These are phyloP conservation scores for Ophiostoma himal-ulmi DNA, from an alignment of 2,329 filamentous ascomycete genomes.

Conservation along the genomic window DNA sequence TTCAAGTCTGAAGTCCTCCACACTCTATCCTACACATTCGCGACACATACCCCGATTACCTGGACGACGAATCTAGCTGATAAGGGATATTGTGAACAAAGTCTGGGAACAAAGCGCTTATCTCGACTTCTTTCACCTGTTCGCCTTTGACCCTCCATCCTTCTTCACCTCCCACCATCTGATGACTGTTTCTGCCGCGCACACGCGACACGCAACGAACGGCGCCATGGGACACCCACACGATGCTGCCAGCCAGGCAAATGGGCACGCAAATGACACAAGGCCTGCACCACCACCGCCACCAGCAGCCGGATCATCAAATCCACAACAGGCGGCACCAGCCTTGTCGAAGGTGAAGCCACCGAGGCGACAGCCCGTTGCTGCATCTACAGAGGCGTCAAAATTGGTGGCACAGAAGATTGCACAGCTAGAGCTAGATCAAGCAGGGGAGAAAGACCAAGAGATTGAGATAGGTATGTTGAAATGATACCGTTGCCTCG, in stretches of 20 bases:
- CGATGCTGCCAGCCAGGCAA: conserved; percentile 33
- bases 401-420: conserved; percentile 91
- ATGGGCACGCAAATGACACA: conserved; percentile 36
- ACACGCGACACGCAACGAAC: conserved; percentile 33
- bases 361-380: conserved; percentile 67
- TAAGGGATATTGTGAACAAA: background rate
- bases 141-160: background rate
- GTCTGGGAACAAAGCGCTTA: background rate
- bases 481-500: too few species aligned
- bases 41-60: background rate
- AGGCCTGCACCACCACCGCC: conserved; percentile 41
- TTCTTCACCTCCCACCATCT: conserved; percentile 16
- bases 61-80: background rate
- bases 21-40: background rate
- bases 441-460: conserved; percentile 88
- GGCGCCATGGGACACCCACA: conserved; percentile 29
- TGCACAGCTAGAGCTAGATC: conserved; percentile 89
- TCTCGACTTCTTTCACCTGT: background rate
- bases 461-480: conserved; percentile 82
- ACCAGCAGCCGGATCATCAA: conserved; percentile 37
- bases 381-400: conserved; percentile 82
- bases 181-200: conserved; percentile 37
- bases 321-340: conserved; percentile 35
- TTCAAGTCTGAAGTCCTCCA: background rate
- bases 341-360: conserved; percentile 33